A percentile compares a stretch with the other conserved stretches of the same genome.
Conservation (phyloP, 352 stramenopile species). For the Phytopythium helicoides region DNA sequence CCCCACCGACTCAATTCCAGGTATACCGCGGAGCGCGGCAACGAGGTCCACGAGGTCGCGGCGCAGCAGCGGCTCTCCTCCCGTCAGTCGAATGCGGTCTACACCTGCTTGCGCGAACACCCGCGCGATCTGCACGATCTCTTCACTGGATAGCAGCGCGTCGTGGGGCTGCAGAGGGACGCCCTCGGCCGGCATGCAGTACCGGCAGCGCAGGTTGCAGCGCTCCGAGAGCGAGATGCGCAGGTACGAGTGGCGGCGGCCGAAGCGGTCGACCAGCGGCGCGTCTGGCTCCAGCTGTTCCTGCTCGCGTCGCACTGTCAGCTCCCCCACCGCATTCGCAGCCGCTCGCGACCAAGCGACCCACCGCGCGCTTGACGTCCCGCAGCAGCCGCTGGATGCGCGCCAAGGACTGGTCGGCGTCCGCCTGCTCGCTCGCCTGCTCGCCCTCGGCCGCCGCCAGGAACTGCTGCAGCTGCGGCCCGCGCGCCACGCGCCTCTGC, state of each 20-base stretch:
- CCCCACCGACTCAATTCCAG: constrained; percentile 80
- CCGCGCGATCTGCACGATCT: constrained; percentile 89
- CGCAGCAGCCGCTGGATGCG: constrained; percentile 40
- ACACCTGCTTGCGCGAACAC: constrained; percentile 91
- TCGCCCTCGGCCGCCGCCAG: constrained; percentile 8
- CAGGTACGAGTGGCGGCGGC: constrained; percentile 92
- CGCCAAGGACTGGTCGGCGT: constrained; percentile 24
- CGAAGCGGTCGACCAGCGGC: constrained; percentile 83
- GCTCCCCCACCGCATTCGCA: no score
- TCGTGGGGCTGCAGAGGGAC: constrained; percentile 80
- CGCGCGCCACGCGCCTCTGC: constrained; percentile 27
- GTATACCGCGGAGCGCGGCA: constrained; percentile 48
- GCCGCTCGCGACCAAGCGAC: constrained; percentile 6
- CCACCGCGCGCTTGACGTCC: constrained; percentile 30
- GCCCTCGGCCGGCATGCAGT: constrained; percentile 97
- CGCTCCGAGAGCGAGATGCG: constrained; percentile 95
- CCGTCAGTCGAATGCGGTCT: constrained; percentile 94
- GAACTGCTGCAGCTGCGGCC: constrained; percentile 37
- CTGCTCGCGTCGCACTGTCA: no score
- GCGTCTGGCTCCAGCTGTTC: constrained; percentile 9
- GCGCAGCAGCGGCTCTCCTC: constrained; percentile 88
- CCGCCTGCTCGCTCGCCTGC: not conserved
- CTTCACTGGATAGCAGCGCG: constrained; percentile 83
- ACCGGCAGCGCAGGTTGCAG: constrained; percentile 96
- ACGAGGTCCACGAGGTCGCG: constrained; percentile 56